Evolutionary conservation across 2,329 filamentous ascomycete genomes (phyloP).

Genomic region (Colletotrichum filicis): DNA sequence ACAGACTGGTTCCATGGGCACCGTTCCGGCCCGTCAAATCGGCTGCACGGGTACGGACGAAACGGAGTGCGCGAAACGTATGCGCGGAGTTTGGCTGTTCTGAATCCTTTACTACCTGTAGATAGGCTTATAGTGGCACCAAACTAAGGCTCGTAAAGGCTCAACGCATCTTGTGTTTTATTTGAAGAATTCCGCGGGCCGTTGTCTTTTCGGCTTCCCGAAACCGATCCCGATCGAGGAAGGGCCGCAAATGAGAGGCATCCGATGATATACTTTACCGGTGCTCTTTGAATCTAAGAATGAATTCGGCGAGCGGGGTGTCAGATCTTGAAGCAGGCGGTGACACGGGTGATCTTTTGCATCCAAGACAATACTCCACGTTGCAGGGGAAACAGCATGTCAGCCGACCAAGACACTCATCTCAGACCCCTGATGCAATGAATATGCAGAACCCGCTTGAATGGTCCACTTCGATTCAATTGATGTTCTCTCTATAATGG

Average conservation of each 20-base stretch:
- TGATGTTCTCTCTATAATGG: neutral
- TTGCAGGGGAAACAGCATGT: neutral
- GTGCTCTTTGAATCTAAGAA: neutral
- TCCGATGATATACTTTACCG: neutral
- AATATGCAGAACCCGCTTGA: neutral
- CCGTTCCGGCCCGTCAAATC: neutral
- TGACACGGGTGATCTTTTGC: neutral
- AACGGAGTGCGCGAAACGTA: neutral
- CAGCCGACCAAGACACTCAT: neutral
- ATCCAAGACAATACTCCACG: conserved; percentile 9
- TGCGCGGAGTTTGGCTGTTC: conserved; percentile 1
- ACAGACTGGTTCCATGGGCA: neutral
- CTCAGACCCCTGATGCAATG: neutral
- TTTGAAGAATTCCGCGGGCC: neutral
- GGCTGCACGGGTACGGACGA: conserved; percentile 8
- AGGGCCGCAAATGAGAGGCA: neutral
- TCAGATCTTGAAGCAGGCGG: neutral
- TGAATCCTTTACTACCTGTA: neutral
- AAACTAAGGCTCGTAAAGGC: neutral
- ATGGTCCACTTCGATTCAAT: neutral
- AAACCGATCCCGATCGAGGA: neutral
- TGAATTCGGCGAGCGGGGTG: neutral
- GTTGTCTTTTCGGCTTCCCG: neutral
- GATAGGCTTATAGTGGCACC: too few species aligned
- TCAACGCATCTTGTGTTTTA: neutral